Percentiles rank a stretch among this genome's conserved stretches.
phyloP scores from a whole-genome alignment of 2,329 filamentous ascomycete species.

The Alternaria brassicae region DNA sequence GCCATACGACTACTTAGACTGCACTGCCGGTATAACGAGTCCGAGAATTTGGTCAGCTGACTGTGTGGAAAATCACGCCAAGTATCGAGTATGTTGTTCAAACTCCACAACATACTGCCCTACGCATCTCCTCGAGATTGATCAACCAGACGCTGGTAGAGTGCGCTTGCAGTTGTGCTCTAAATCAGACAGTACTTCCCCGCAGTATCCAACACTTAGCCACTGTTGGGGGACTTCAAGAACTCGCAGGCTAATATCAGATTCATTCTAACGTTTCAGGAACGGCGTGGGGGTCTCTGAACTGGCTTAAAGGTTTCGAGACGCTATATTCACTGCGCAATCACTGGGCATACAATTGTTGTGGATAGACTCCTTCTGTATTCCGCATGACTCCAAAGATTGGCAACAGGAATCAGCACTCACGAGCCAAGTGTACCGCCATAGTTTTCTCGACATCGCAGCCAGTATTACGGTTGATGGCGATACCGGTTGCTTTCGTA shows the following conservation, averaged over 20 bases:
- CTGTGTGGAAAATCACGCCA: neutral
- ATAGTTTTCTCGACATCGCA: neutral
- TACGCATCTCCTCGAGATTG: neutral
- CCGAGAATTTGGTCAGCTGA: neutral
- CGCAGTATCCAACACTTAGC: neutral
- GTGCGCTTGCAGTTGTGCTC: neutral
- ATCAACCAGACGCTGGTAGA: neutral
- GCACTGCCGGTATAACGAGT: neutral
- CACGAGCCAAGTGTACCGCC: neutral
- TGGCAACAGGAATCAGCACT: neutral
- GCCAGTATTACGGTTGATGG: neutral
- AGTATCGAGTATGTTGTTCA: neutral
- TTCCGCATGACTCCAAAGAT: neutral
- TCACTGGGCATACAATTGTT: neutral
- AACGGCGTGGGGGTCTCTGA: neutral
- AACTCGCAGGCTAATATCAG: neutral
- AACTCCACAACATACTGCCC: neutral
- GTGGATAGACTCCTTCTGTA: conserved; percentile 1
- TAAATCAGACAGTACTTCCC: neutral
- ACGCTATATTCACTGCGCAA: neutral
- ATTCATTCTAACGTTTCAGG: neutral
- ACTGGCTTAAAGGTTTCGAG: neutral
- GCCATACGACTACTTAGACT: neutral
- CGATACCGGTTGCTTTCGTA: neutral
- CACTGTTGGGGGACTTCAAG: conserved; percentile 1